Base-by-base conservation (phyloP, 2,329 filamentous ascomycete species). In the Aspergillus oerlinghausenensis region DNA sequence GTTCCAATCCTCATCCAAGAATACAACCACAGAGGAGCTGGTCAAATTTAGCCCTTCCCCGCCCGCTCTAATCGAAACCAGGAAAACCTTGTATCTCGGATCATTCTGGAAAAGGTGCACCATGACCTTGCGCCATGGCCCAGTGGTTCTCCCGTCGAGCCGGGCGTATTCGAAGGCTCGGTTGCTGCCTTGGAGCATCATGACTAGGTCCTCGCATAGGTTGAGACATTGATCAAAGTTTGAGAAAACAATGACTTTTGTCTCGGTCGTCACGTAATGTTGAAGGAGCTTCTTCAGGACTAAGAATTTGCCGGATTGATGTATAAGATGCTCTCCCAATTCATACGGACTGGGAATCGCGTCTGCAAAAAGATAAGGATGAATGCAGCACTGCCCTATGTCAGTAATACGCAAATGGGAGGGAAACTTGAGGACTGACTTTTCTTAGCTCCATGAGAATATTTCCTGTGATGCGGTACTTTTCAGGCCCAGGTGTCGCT, bases 1-100 rank as follows among this genome's bases (percentile, higher is more conserved):
- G 47, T 83, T 83, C 78, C 79, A 83, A 51, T 82, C 79, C 47
- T 82, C 77, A 42, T 85, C 82, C 0, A 84, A 65, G 65, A 84
- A 84, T 7, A 84, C 74, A 2, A 84, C 78, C n/a, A 82, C 79
- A 6, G 78, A 80, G 0, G 82, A 81, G 14, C 78, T 75, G 0
- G 80, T 78, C 0, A 84, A 70, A 47, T 83, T 84, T 59, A 84
- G 78, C 0, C 82, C 82, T 9, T 84, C 68, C 0, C 82, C 81
- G 19, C 82, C 82, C 7, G 82, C 82, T 47, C 79, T 73, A 0
- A 81, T 84, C 0, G 82, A 83, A 23, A 84, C 75, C 2, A 84
- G 70, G 74, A 84, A 84, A 9, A 83, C 75, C 60, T 78, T 79
- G 65, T 79, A 81, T 0, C 77, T 71, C 0, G 75, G 75, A 4